Evolutionary conservation across 2,329 filamentous ascomycete genomes (phyloP).

Genomic region (Exophiala calicioides): DNA sequence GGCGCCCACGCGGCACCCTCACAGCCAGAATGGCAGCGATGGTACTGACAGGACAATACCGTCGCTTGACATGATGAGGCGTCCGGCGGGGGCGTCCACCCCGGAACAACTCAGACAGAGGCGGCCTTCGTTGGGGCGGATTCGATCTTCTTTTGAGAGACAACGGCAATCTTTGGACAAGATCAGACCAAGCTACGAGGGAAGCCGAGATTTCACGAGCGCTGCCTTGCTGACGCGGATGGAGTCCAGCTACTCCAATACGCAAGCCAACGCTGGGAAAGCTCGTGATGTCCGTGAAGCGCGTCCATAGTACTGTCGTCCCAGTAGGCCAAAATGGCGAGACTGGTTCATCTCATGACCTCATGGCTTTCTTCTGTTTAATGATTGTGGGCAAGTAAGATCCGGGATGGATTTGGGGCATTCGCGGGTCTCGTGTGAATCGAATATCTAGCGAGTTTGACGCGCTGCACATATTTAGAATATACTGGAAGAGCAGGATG

Average conservation of each 20-base stretch:
- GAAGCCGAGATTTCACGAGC: conserved; percentile 86
- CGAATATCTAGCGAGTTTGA: conserved; percentile 16
- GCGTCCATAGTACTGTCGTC: neutral
- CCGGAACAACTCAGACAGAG: conserved; percentile 45
- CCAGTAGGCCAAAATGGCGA: neutral
- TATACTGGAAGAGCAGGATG: conserved; percentile 8
- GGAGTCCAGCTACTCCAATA: conserved; percentile 67
- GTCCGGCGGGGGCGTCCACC: conserved; percentile 60
- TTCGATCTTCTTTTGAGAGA: conserved; percentile 83
- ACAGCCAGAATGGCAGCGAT: conserved; percentile 88
- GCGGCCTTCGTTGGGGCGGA: conserved; percentile 65
- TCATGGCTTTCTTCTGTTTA: conserved; percentile 17
- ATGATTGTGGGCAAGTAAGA: neutral
- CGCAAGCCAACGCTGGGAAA: conserved; percentile 20
- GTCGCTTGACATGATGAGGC: conserved; percentile 30
- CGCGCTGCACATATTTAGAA: conserved; percentile 22
- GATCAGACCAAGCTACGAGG: conserved; percentile 79
- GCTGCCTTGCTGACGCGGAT: conserved; percentile 81
- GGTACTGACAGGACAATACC: conserved; percentile 78
- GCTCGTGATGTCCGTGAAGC: conserved; percentile 21
- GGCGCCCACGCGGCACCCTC: conserved; percentile 75
- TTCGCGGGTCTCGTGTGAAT: conserved; percentile 1
- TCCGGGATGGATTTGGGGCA: conserved; percentile 1
- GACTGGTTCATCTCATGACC: conserved; percentile 14
- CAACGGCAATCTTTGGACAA: conserved; percentile 85